Evolutionary conservation across 1,139 yeast genomes (phyloP).

Genomic region (Sugiyamaella pinicola): DNA sequence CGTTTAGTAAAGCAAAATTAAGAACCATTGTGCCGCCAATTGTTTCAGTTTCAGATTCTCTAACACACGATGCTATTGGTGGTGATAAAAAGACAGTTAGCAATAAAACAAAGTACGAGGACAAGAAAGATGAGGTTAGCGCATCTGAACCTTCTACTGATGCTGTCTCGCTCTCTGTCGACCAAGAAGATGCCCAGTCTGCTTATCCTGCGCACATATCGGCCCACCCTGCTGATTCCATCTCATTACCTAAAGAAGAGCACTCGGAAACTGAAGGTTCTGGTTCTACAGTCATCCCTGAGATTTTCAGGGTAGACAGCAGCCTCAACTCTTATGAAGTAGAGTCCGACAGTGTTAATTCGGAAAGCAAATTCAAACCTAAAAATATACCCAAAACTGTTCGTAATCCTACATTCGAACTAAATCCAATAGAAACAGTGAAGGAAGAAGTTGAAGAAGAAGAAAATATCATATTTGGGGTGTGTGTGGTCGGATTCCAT

Average conservation of each 20-base stretch:
- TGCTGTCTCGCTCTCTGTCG: no score
- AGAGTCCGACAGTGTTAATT: background rate
- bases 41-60: background rate
- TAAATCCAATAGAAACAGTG: constrained; percentile 31
- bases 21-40: constrained; percentile 7
- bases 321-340: no score
- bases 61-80: no score
- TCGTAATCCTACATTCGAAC: constrained; percentile 17
- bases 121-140: no score
- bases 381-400: background rate
- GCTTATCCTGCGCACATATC: no score
- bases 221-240: no score
- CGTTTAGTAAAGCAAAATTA: constrained; percentile 12
- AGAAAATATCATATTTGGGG: constrained; percentile 63
- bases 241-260: no score
- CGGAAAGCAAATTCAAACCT: background rate
- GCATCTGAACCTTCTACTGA: no score
- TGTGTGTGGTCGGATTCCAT: constrained; percentile 90
- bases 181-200: no score
- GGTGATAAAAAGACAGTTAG: background rate
- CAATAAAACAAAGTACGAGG: background rate
- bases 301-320: no score
- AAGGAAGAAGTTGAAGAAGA: constrained; percentile 23
- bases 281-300: background rate
- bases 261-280: background rate